A percentile compares a stretch with the other conserved stretches of the same genome.
These are phyloP conservation scores for Schwanniomyces polymorphus DNA, from an alignment of 805 yeast genomes.

Conservation along the genomic window DNA sequence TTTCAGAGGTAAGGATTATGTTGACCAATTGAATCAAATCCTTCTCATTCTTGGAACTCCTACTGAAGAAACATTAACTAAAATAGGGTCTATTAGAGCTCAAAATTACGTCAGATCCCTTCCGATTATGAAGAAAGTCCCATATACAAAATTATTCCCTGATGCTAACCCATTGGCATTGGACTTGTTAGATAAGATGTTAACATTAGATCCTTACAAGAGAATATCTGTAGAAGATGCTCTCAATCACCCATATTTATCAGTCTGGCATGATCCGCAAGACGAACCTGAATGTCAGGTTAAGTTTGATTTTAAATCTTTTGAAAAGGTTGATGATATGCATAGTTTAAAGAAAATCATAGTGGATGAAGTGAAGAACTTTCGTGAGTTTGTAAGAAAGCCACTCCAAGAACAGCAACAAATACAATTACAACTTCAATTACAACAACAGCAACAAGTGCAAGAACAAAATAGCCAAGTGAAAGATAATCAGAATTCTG, in stretches of 20 bases:
- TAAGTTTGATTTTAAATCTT: constrained; percentile 78
- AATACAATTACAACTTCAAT: constrained; percentile 35
- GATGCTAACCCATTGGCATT: constrained; percentile 84
- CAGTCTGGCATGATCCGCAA: constrained; percentile 91
- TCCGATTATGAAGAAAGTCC: constrained; percentile 78
- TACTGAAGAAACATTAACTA: constrained; percentile 46
- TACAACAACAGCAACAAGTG: constrained; percentile 22
- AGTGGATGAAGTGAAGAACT: constrained; percentile 72
- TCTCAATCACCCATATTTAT: constrained; percentile 82
- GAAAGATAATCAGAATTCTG: neutral
- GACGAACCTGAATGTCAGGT: constrained; percentile 85
- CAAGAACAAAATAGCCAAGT: constrained; percentile 9
- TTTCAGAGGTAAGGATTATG: constrained; percentile 94
- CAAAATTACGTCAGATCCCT: constrained; percentile 87
- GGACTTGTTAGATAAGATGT: constrained; percentile 77
- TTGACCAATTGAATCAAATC: constrained; percentile 89
- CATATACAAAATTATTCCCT: constrained; percentile 73
- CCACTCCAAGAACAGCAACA: constrained; percentile 60
- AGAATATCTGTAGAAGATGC: constrained; percentile 93
- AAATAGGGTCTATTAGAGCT: constrained; percentile 79
- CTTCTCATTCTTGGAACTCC: constrained; percentile 92
- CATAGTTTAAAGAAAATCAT: constrained; percentile 75
- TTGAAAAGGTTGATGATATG: constrained; percentile 82
- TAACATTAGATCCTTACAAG: constrained; percentile 85
- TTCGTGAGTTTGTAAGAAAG: constrained; percentile 78